Evolutionary conservation across 371 early-diverging fungal species (phyloP).

Genomic region (Mortierella sp.): DNA sequence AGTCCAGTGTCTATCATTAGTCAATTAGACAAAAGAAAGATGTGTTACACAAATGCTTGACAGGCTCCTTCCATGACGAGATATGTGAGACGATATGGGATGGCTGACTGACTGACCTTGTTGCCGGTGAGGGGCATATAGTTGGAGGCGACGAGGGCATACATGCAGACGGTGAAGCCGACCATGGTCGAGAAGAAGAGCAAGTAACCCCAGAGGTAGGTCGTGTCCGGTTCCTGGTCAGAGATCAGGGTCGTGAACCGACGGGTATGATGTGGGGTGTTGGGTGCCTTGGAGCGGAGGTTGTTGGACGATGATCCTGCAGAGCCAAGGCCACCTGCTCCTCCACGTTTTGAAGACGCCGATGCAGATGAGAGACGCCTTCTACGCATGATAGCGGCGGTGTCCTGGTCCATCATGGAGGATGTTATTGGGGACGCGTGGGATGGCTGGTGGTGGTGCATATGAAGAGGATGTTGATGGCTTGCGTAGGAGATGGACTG

Average conservation of each 20-base stretch:
- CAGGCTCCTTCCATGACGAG: too few species aligned
- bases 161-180: conserved; percentile 73
- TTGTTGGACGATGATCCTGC: conserved; percentile 21
- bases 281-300: conserved; percentile 31
- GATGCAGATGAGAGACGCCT: conserved; percentile 34
- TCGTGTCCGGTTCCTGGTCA: conserved; percentile 75
- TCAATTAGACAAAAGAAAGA: background rate
- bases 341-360: conserved; percentile 22
- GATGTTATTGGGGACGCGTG: background rate
- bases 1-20: conserved; percentile 71
- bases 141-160: conserved; percentile 79
- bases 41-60: too few species aligned
- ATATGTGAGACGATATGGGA: conserved; percentile 28
- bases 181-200: conserved; percentile 72
- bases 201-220: conserved; percentile 79
- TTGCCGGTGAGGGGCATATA: conserved; percentile 79
- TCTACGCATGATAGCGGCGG: conserved; percentile 19
- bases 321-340: too few species aligned
- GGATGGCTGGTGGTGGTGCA: background rate
- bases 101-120: too few species aligned
- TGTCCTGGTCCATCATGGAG: background rate
- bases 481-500: background rate
- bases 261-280: conserved; percentile 63
- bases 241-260: conserved; percentile 66
- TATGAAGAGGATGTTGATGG: background rate